Conservation (phyloP, 2,329 filamentous ascomycete genomes). For the Diaporthe sp. region DNA sequence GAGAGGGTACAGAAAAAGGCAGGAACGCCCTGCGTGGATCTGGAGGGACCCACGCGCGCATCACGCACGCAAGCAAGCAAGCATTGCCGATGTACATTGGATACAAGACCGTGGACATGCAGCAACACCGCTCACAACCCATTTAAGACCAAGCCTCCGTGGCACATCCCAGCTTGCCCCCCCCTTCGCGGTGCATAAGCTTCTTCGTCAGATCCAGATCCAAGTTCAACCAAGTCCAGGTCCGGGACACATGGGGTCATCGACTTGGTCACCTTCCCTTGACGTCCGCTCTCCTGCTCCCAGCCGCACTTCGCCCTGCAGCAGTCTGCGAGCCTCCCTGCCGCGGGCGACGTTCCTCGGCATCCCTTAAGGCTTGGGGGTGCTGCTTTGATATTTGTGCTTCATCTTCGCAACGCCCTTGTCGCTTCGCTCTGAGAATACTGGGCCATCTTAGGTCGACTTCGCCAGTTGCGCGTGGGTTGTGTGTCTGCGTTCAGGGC, state of each 20-base stretch:
- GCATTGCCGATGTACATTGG: conserved; percentile 11
- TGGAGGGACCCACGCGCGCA: conserved; percentile 12
- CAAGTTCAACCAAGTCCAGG: not conserved
- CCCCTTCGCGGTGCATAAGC: not conserved
- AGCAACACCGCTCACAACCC: conserved; percentile 10
- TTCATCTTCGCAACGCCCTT: not conserved
- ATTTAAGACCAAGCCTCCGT: conserved; percentile 26
- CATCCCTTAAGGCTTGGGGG: not conserved
- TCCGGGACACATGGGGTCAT: conserved; percentile 13
- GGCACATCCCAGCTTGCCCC: not conserved
- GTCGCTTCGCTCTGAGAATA: not conserved
- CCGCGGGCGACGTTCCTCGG: not conserved
- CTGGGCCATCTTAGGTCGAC: not conserved
- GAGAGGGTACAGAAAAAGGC: conserved; percentile 3
- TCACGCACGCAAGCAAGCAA: not conserved
- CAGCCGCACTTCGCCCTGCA: conserved; percentile 13
- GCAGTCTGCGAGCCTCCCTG: not conserved
- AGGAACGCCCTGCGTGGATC: not conserved
- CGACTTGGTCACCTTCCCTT: conserved; percentile 15
- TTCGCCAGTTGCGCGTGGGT: not conserved
- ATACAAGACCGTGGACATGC: conserved; percentile 1
- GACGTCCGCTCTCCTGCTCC: not conserved
- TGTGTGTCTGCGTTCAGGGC: conserved; percentile 6
- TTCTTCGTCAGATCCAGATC: not conserved
- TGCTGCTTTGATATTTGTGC: not conserved